These are phyloP conservation scores for Diaporthe longicolla DNA, from an alignment of 2,329 filamentous ascomycete species.

Conservation along the genomic window DNA sequence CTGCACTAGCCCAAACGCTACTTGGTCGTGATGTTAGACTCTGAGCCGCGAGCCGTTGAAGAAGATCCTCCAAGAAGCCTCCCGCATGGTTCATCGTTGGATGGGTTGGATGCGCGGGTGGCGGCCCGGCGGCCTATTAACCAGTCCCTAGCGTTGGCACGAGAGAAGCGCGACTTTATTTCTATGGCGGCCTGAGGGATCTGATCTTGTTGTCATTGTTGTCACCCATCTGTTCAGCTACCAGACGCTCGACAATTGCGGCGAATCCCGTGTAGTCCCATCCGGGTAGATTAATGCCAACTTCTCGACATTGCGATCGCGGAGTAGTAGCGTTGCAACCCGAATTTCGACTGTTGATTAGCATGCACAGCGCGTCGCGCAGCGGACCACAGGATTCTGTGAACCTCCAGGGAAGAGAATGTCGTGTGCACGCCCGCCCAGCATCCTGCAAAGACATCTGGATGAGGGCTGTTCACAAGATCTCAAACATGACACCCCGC, in stretches of 20 bases:
- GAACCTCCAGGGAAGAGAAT: neutral
- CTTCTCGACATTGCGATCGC: neutral
- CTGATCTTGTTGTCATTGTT: neutral
- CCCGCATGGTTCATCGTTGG: constrained; percentile 29
- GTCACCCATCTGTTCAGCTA: neutral
- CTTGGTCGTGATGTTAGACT: neutral
- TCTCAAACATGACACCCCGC: constrained; percentile 3
- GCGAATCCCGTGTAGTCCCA: neutral
- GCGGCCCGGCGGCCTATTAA: constrained; percentile 12
- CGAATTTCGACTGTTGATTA: neutral
- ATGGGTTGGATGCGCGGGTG: constrained; percentile 7
- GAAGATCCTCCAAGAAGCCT: neutral
- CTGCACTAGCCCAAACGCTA: constrained; percentile 9
- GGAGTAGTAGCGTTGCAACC: neutral
- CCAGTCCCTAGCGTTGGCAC: constrained; percentile 23
- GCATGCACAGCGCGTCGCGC: neutral
- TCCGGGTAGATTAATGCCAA: neutral
- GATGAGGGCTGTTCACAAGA: neutral
- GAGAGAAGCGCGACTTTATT: constrained; percentile 15
- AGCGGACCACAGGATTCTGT: neutral
- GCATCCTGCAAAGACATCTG: neutral
- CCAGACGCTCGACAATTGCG: neutral
- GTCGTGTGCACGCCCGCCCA: neutral
- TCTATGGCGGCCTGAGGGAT: constrained; percentile 6
- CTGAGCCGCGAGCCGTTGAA: constrained; percentile 27